Evolutionary conservation across 805 yeast species (phyloP), one percentile per base, ranked within the genome.

Genomic region (Teunomyces lycoperdinae): DNA sequence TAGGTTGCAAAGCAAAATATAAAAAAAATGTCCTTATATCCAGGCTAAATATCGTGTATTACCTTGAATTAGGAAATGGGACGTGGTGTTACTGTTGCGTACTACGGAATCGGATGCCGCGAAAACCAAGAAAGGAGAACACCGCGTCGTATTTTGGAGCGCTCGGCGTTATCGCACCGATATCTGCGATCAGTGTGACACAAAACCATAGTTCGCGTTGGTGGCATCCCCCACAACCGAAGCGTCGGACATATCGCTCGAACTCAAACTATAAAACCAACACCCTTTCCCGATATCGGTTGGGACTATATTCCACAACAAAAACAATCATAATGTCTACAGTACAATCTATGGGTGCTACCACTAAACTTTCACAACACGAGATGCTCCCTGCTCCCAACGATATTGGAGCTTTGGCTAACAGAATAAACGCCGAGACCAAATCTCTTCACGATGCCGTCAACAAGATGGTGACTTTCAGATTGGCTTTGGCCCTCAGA

Each of bases 401-500:
- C n/a, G 96, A 88, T 61, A 70, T 83, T 13, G 96, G 91, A 24
- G 96, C 96, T 5, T 71, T 88, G 45, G 96, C 84, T 42, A 89
- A 89, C 74, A 73, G 96, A 62, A 88, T 89, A 60, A 88, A 88
- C 64, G 61, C 64, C 42, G 84, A 81, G 58, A 88, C 96, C 2
- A 74, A 83, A 51, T 66, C 72, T 13, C 73, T 76, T 27, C 96
- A 88, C 70, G 81, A 84, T 62, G 78, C 77, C 53, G 82, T 88
- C 46, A 81, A 87, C 63, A 84, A 84, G 52, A 67, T 80, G 59
- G 81, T 88, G 68, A 79, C 85, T 10, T 67, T 86, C 38, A 84
- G 84, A 65, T 75, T 88, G 52, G 89, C 89, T 3, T 66, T 87
- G 39, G 95, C 94, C 2, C 67, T 87, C 50, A 78, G 88, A 63